Base-by-base conservation (phyloP, 2,329 filamentous ascomycete species). In the Teratosphaeria zuluensis region DNA sequence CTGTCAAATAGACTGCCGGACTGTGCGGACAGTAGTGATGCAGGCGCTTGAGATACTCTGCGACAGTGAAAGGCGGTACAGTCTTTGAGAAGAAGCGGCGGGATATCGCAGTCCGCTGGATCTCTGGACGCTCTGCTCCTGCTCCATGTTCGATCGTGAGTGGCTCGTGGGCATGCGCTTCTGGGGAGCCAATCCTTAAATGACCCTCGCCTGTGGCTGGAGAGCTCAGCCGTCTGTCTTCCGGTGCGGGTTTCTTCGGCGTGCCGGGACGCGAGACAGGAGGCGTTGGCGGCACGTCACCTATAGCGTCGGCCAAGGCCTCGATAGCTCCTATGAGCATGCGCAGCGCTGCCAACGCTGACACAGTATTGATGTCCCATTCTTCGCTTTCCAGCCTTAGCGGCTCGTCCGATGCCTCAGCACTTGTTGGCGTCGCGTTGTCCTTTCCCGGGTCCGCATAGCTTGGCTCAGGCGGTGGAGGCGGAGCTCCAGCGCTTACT, bases 11-110 rank as follows among this genome's bases (percentile, higher is more conserved):
- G 9, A 97, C 92, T 28, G 87, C 92, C 0, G 92, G 91, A 62
- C 89, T 95, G 83, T 96, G 91, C 3, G 94, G 92, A 69, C 92
- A 97, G 76, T 88, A 96, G 59, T 84, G 84, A 75, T 97, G 92
- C 59, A 97, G 83, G 16, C 92, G 88, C 67, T 86, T 79, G 28
- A 97, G 82, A 70, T 97, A 99, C 63, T 94, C 88, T 68, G 87
- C 84, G 53, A 96, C 81, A 38, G 85, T 81, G 64, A 97, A 92
- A 11, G 88, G 86, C 21, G 94, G 92, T 16, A 90, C 85, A 55
- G 85, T 84, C 72, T 94, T 96, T 63, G 88, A 92, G 77, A 94
- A 95, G 75, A 99, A 99, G 68, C 94, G 94, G 65, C 91, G 85
- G 19, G 90, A 90, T 63, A 97, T 90, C 64, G 90, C 88, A 62